Evolutionary conservation across 352 stramenopile genomes (phyloP).

Genomic region (Phytophthora idaei): DNA sequence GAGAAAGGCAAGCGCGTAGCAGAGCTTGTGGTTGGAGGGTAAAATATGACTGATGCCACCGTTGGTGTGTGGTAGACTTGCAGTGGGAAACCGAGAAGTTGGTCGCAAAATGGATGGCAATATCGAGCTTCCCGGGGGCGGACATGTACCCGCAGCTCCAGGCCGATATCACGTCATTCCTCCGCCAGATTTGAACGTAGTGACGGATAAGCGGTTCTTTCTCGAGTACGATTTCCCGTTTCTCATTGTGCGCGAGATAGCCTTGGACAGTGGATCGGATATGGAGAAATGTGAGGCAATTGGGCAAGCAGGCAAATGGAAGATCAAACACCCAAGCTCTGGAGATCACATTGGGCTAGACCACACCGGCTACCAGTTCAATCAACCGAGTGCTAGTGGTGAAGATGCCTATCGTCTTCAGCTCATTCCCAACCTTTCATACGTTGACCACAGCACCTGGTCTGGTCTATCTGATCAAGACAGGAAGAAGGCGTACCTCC

Average conservation of each 20-base stretch:
- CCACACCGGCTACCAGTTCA: not conserved
- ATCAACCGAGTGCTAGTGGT: not conserved
- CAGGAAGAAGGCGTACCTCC: not conserved
- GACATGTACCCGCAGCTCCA: not conserved
- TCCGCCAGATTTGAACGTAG: conserved; percentile 31
- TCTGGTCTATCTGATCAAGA: not conserved
- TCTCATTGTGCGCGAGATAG: conserved; percentile 9
- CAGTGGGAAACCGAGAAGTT: not conserved
- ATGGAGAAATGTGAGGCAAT: not conserved
- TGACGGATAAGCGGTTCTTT: conserved; percentile 18
- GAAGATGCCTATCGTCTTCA: not conserved
- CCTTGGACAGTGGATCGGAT: not conserved
- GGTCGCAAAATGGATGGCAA: not conserved
- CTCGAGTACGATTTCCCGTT: conserved; percentile 37
- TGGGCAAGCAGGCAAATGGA: not conserved
- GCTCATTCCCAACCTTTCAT: not conserved
- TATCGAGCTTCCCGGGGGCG: not conserved
- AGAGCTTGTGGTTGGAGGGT: not conserved
- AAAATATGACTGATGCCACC: no score
- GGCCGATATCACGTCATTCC: conserved; percentile 3
- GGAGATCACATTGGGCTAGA: not conserved
- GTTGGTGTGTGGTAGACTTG: not conserved
- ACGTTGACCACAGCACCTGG: not conserved
- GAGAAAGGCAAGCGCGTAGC: not conserved
- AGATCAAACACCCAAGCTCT: not conserved